phyloP scores from a whole-genome alignment of 371 early-diverging fungal species.

The Phascolomyces articulosus region DNA sequence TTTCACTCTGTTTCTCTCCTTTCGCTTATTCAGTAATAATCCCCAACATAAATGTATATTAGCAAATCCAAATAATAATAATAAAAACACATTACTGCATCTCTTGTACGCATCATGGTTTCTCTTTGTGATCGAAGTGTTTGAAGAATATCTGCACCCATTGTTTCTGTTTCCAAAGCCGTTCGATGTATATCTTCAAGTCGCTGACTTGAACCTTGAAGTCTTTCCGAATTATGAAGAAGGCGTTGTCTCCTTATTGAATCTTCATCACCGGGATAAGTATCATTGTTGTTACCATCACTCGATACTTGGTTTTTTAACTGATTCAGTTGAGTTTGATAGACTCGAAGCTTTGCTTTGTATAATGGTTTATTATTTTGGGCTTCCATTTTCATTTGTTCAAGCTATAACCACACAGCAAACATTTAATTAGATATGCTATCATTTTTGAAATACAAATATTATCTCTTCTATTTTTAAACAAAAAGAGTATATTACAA shows the following conservation, averaged over 20 bases:
- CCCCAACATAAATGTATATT: not conserved
- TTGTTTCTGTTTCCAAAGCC: constrained; percentile 90
- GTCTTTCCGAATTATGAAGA: constrained; percentile 82
- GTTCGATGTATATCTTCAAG: constrained; percentile 89
- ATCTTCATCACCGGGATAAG: constrained; percentile 64
- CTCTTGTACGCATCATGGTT: constrained; percentile 84
- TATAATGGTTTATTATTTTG: constrained; percentile 73
- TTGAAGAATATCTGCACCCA: constrained; percentile 84
- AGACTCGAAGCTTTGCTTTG: constrained; percentile 71
- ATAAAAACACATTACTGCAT: constrained; percentile 60
- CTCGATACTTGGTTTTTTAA: constrained; percentile 78
- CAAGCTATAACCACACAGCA: constrained; percentile 57
- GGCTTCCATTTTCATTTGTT: constrained; percentile 93
- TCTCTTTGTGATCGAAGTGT: constrained; percentile 88
- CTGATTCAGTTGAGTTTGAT: constrained; percentile 79
- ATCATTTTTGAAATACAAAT: no score
- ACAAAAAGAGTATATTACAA: no score
- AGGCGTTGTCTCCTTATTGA: constrained; percentile 86
- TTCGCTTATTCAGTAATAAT: no score
- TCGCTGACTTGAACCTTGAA: constrained; percentile 76
- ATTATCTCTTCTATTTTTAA: not conserved
- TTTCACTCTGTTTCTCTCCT: no score
- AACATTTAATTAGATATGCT: no score
- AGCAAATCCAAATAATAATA: not conserved
- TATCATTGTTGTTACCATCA: constrained; percentile 27